Base-by-base conservation (phyloP, 805 yeast genomes). In the Nakazawaea wickerhamii region DNA sequence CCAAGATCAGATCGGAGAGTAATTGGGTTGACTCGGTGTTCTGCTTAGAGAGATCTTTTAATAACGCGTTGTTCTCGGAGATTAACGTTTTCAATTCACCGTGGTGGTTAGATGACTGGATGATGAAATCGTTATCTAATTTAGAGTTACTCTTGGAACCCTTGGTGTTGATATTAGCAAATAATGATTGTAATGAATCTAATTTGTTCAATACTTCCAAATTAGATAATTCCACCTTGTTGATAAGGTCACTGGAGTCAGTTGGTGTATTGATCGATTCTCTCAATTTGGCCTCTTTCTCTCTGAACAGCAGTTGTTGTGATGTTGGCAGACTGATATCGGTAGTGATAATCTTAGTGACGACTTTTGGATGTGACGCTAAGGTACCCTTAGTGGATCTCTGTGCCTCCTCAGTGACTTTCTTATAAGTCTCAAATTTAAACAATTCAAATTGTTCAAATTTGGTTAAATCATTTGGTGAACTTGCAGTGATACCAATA, bases 381-480 rank as follows among this genome's bases (percentile, higher is more conserved):
- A 64, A 48, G 19, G 60, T 64, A 1, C 75, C 79, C 50, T 79
- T 80, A 47, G 79, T 81, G 43, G 77, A 80, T 36, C 69, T 58
- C 3, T 8, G n/a, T 4, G 82, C 75, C 50, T 77, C 82, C 41
- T 67, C 68, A 4, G 76, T 64, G 19, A 83, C 67, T 27, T 68
- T 66, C 38, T 71, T 68, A 62, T 73, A 84, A 2, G 75, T 68
- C 32, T 75, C 71, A 51, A 84, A 59, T 54, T 73, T 72, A 50
- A 84, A 64, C 5, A 85, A 55, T 59, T 85, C 95, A 59, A 77
- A 81, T 21, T 72, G 71, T 55, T 84, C 91, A 26, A 73, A 65
- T 1, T 54, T 55, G 9, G 48, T 38, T 11, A 53, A 40, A 31
- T 62, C 57, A 11, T 59, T 54, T 4, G 63, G 68, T 23, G 75